Conservation (phyloP, 1,139 yeast genomes). For the Pichia sp. region DNA sequence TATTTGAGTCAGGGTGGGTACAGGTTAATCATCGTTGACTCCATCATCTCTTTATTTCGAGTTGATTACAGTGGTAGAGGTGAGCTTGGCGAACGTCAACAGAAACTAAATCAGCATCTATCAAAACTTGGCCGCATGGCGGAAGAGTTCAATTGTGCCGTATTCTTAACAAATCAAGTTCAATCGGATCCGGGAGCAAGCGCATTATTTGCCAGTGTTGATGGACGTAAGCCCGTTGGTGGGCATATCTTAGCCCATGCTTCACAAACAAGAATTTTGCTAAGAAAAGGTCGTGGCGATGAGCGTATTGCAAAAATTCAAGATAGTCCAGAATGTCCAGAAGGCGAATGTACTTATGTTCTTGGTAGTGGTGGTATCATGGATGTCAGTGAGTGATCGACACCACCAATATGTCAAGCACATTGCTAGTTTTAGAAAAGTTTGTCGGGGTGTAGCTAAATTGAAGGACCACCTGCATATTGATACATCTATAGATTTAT, state of each 20-base stretch:
- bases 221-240: slow-evolving; percentile 60
- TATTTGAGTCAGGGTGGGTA: slow-evolving; percentile 41
- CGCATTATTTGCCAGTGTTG: slow-evolving; percentile 55
- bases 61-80: slow-evolving; percentile 58
- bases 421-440: too few species aligned
- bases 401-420: not conserved
- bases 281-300: slow-evolving; percentile 57
- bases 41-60: slow-evolving; percentile 56
- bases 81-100: slow-evolving; percentile 54
- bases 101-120: slow-evolving; percentile 51
- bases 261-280: slow-evolving; percentile 51
- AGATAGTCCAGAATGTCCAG: slow-evolving; percentile 61
- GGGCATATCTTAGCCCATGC: slow-evolving; percentile 63
- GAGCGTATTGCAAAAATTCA: slow-evolving; percentile 58
- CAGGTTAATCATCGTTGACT: slow-evolving; percentile 37
- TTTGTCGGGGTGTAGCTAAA: too few species aligned
- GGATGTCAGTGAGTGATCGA: slow-evolving; percentile 8
- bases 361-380: slow-evolving; percentile 42
- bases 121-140: slow-evolving; percentile 43
- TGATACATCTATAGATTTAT: too few species aligned
- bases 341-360: slow-evolving; percentile 47
- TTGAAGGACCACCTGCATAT: too few species aligned
- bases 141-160: slow-evolving; percentile 54
- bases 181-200: slow-evolving; percentile 68
- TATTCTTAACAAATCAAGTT: slow-evolving; percentile 55